Evolutionary conservation across 805 yeast species (phyloP).

Genomic region (Pichia gijzeniarum): DNA sequence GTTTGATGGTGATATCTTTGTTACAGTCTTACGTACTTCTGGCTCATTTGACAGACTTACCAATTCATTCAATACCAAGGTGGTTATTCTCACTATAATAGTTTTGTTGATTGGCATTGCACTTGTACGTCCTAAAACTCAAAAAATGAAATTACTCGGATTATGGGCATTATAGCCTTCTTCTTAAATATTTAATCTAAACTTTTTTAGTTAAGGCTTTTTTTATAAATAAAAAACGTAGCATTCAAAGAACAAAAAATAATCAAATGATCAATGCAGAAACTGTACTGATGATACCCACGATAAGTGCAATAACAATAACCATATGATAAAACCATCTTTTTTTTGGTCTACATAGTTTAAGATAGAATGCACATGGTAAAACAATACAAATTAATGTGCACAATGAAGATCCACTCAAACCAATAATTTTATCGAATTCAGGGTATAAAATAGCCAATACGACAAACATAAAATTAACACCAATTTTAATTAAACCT

Average conservation of each 20-base stretch:
- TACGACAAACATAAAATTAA: slow-evolving; percentile 56
- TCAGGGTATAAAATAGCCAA: slow-evolving; percentile 73
- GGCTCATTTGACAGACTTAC: slow-evolving; percentile 74
- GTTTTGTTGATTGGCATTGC: slow-evolving; percentile 42
- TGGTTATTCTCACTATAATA: slow-evolving; percentile 53
- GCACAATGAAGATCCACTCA: slow-evolving; percentile 79
- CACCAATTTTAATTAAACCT: slow-evolving; percentile 37
- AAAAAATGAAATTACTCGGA: slow-evolving; percentile 43
- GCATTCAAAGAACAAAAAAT: neutral
- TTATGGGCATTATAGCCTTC: slow-evolving; percentile 35
- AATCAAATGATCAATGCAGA: slow-evolving; percentile 35
- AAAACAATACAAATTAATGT: slow-evolving; percentile 72
- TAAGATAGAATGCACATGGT: slow-evolving; percentile 71
- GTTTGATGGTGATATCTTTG: slow-evolving; percentile 66
- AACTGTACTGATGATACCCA: slow-evolving; percentile 57
- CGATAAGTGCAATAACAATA: slow-evolving; percentile 39
- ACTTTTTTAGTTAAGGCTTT: too few relatives aligned
- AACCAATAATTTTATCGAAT: slow-evolving; percentile 78
- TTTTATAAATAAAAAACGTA: too few relatives aligned
- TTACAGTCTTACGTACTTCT: slow-evolving; percentile 75
- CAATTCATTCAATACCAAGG: slow-evolving; percentile 57
- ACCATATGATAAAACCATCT: slow-evolving; percentile 39
- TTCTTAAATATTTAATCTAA: neutral
- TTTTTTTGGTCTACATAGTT: slow-evolving; percentile 44
- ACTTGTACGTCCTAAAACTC: slow-evolving; percentile 52